Conservation (phyloP, 768 basidiomycete genomes). For the Megacollybia marginata region DNA sequence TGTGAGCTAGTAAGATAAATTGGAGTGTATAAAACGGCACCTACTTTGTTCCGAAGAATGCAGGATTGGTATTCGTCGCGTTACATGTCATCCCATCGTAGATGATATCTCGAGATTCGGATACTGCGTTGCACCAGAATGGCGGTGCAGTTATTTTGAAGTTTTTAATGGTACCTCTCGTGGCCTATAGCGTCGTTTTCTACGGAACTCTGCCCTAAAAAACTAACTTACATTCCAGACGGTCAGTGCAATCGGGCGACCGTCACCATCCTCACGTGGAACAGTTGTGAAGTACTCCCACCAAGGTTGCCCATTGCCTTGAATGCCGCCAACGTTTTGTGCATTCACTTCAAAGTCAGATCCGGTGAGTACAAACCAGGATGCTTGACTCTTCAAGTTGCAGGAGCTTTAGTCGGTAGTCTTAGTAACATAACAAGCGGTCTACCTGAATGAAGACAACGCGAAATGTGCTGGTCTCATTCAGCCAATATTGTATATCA, state of each 20-base stretch:
- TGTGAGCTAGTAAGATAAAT: constrained; percentile 10
- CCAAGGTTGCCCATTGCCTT: constrained; percentile 58
- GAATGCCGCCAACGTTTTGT: constrained; percentile 47
- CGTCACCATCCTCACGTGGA: constrained; percentile 45
- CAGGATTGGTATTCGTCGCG: constrained; percentile 47
- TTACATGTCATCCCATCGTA: constrained; percentile 55
- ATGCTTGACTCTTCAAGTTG: constrained; percentile 43
- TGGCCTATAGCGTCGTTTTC: background rate
- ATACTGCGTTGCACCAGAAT: constrained; percentile 55
- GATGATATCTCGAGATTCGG: constrained; percentile 38
- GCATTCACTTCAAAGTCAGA: constrained; percentile 48
- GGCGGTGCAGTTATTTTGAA: constrained; percentile 49
- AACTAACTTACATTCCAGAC: constrained; percentile 27
- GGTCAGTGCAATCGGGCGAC: constrained; percentile 50
- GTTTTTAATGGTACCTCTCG: constrained; percentile 32
- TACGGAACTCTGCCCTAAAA: too few relatives aligned
- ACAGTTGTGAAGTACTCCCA: constrained; percentile 46
- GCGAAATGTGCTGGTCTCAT: constrained; percentile 46
- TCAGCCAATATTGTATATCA: constrained; percentile 48
- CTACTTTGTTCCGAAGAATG: constrained; percentile 43
- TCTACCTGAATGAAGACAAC: constrained; percentile 55
- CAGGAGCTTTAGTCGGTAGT: background rate
- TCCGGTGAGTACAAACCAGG: constrained; percentile 58
- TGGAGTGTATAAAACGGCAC: background rate
- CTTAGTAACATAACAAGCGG: background rate